Conservation (phyloP, 2,329 filamentous ascomycete genomes). For the Fusarium sp. region DNA sequence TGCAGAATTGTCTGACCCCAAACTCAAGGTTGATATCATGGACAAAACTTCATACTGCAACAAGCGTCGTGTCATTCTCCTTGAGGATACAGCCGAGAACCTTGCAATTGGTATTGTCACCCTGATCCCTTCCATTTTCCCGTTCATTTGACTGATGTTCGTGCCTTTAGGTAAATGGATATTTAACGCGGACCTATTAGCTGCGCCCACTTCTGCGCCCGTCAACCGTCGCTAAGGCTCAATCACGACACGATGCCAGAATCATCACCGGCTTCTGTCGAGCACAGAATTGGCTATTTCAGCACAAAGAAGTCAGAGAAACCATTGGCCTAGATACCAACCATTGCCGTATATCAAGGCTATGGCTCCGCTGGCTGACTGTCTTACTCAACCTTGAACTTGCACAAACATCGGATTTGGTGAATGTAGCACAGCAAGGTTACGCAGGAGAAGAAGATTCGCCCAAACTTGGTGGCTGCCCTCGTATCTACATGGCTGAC, state of each 20-base stretch:
- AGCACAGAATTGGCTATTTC: neutral
- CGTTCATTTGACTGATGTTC: constrained; percentile 41
- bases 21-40: constrained; percentile 97
- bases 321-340: neutral
- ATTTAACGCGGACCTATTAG: constrained; percentile 54
- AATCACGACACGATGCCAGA: neutral
- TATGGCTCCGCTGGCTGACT: constrained; percentile 5
- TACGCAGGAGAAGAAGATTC: constrained; percentile 6
- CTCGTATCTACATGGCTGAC: neutral
- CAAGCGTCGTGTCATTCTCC: constrained; percentile 86
- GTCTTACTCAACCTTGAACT: neutral
- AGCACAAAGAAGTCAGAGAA: neutral
- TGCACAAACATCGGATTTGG: constrained; percentile 9
- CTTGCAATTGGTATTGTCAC: constrained; percentile 77
- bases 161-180: constrained; percentile 57
- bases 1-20: constrained; percentile 83
- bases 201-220: constrained; percentile 36
- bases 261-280: neutral
- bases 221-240: constrained; percentile 37
- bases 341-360: neutral
- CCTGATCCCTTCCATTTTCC: neutral
- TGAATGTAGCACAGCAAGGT: constrained; percentile 18
- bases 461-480: neutral
- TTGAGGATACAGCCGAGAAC: constrained; percentile 94
- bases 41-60: constrained; percentile 99